These are phyloP conservation scores for Colletotrichum sp. DNA, from an alignment of 2,329 filamentous ascomycete genomes.

Conservation along the genomic window DNA sequence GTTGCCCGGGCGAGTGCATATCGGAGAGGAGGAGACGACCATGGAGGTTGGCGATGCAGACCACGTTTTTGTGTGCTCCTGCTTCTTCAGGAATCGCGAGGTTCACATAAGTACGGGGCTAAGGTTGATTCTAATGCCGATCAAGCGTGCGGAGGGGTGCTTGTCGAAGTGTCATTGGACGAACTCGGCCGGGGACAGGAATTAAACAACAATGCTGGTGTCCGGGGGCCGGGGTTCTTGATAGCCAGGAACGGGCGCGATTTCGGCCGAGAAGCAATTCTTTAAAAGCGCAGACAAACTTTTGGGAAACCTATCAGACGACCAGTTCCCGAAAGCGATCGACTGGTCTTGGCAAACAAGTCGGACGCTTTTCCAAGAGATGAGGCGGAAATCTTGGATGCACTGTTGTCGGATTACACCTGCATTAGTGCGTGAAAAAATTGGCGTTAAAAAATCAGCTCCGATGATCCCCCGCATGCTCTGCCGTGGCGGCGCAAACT, in stretches of 20 bases:
- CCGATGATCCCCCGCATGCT: conserved; percentile 1
- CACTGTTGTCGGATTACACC: conserved; percentile 7
- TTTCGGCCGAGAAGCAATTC: background rate
- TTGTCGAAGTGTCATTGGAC: background rate
- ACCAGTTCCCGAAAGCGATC: background rate
- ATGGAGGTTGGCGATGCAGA: background rate
- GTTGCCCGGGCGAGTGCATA: background rate
- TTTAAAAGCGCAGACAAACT: background rate
- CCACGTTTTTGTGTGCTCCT: conserved; percentile 1
- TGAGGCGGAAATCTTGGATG: background rate
- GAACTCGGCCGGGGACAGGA: background rate
- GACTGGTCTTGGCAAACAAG: background rate
- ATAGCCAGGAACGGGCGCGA: background rate
- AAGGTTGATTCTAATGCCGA: background rate
- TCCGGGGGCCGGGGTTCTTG: background rate
- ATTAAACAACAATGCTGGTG: background rate
- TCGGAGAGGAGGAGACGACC: background rate
- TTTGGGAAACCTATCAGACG: background rate
- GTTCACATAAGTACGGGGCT: background rate
- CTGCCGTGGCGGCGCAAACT: background rate
- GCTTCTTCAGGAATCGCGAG: conserved; percentile 17
- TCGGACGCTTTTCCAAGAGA: background rate
- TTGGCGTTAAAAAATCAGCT: background rate
- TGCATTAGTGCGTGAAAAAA: conserved; percentile 9
- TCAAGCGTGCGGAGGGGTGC: background rate